phyloP scores from a whole-genome alignment of 495 filamentous ascomycete genomes.

The Aspergillus asperescens region DNA sequence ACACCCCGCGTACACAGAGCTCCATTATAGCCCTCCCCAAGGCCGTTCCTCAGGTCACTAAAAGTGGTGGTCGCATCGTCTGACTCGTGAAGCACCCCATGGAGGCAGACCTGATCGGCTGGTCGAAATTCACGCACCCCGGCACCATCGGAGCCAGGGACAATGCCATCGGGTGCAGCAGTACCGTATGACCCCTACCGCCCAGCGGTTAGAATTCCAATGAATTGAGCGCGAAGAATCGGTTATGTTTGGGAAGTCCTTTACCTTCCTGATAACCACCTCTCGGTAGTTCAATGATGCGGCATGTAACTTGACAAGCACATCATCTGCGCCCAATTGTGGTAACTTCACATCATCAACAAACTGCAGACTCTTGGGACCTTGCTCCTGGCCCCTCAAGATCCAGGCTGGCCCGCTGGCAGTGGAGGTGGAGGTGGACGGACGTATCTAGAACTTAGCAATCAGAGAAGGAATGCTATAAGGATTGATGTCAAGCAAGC shows the following conservation, averaged over 20 bases:
- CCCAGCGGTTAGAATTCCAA: no score
- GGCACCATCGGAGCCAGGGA: slow-evolving; percentile 62
- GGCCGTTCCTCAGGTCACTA: slow-evolving; percentile 37
- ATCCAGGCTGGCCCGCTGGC: slow-evolving; percentile 20
- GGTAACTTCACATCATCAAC: slow-evolving; percentile 6
- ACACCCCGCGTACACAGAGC: slow-evolving; percentile 64
- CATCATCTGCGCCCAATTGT: slow-evolving; percentile 51
- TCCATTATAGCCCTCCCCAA: slow-evolving; percentile 61
- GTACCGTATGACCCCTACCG: no score
- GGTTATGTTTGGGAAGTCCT: background rate
- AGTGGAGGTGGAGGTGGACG: no score
- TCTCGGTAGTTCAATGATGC: slow-evolving; percentile 72
- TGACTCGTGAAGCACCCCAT: slow-evolving; percentile 25
- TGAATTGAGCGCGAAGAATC: background rate
- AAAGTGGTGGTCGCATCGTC: slow-evolving; percentile 44
- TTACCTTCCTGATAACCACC: slow-evolving; percentile 55
- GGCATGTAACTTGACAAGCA: slow-evolving; percentile 59
- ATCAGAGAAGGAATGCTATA: no score
- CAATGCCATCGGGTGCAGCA: no score
- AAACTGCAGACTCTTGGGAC: slow-evolving; percentile 10
- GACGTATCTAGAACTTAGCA: no score
- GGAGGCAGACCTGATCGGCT: slow-evolving; percentile 16
- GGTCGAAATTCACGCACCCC: slow-evolving; percentile 33
- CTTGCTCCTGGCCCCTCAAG: slow-evolving; percentile 10
- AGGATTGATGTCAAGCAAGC: no score